Conservation (phyloP, 768 basidiomycete species). For the Lanmaoa rubissima region DNA sequence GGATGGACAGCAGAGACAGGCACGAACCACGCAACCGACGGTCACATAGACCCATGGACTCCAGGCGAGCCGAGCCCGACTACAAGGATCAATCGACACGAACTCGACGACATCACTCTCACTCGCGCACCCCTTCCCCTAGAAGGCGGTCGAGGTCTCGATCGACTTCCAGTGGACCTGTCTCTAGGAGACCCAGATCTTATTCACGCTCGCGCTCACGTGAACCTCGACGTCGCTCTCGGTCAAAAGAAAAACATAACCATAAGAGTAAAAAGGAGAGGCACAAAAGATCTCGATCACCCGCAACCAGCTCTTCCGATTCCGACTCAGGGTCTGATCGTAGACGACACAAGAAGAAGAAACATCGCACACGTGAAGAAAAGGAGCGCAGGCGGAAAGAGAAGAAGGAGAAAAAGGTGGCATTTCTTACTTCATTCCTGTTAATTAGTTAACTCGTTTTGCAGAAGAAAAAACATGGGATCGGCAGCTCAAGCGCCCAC, state of each 20-base stretch:
- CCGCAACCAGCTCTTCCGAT: conserved; percentile 42
- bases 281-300: conserved; percentile 36
- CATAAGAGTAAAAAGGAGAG: conserved; percentile 26
- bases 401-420: conserved; percentile 71
- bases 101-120: conserved; percentile 13
- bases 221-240: conserved; percentile 33
- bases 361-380: conserved; percentile 44
- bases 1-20: conserved; percentile 14
- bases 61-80: conserved; percentile 11
- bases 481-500: conserved; percentile 48
- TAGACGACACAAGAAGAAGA: conserved; percentile 44
- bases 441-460: conserved; percentile 19
- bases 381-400: conserved; percentile 57
- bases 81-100: conserved; percentile 7
- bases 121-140: conserved; percentile 23
- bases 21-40: conserved; percentile 20
- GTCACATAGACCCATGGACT: conserved; percentile 15
- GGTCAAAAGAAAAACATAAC: conserved; percentile 32
- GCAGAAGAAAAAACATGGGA: conserved; percentile 57
- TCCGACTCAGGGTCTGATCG: conserved; percentile 32
- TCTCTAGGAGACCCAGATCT: conserved; percentile 13
- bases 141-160: conserved; percentile 25
- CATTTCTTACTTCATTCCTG: conserved; percentile 2
- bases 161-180: conserved; percentile 24
- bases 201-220: conserved; percentile 29